Evolutionary conservation across 2,329 filamentous ascomycete genomes (phyloP).

Genomic region (Sphaceloma murrayae): DNA sequence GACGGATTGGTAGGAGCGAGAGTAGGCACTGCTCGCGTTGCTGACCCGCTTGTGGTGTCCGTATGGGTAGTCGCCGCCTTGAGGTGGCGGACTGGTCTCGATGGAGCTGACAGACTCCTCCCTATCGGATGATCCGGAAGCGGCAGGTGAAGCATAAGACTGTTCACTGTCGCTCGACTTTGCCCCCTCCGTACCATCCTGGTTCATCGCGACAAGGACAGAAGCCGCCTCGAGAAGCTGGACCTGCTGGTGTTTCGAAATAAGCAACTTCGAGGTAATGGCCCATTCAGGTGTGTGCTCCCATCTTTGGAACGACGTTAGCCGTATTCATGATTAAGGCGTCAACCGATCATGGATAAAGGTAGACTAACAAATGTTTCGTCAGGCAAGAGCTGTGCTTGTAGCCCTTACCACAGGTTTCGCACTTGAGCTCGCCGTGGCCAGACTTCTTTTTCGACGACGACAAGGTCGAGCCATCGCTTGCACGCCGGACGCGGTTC

Average conservation of each 20-base stretch:
- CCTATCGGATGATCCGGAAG: slow-evolving; percentile 70
- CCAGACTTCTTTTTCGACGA: slow-evolving; percentile 70
- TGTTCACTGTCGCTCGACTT: slow-evolving; percentile 66
- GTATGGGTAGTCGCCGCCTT: slow-evolving; percentile 50
- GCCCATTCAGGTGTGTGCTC: slow-evolving; percentile 99
- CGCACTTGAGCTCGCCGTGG: slow-evolving; percentile 82
- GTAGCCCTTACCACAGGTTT: slow-evolving; percentile 98
- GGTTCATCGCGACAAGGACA: slow-evolving; percentile 87
- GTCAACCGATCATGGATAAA: slow-evolving; percentile 20
- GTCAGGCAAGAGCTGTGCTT: slow-evolving; percentile 99
- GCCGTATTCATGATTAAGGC: slow-evolving; percentile 22
- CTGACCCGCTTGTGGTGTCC: slow-evolving; percentile 38
- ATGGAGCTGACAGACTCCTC: slow-evolving; percentile 73
- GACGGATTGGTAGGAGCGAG: slow-evolving; percentile 74
- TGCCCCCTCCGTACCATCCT: slow-evolving; percentile 55
- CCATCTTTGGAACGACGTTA: slow-evolving; percentile 57
- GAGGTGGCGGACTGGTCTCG: slow-evolving; percentile 85
- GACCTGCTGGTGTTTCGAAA: slow-evolving; percentile 98
- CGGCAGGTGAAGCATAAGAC: slow-evolving; percentile 71
- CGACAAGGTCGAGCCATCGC: slow-evolving; percentile 73
- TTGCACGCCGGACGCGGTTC: slow-evolving; percentile 56
- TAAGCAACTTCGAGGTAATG: slow-evolving; percentile 90
- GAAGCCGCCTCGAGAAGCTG: slow-evolving; percentile 93
- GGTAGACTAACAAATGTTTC: slow-evolving; percentile 96
- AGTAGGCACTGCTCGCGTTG: slow-evolving; percentile 42